Base-by-base conservation (phyloP, 2,329 filamentous ascomycete genomes). In the Nemania abortiva region DNA sequence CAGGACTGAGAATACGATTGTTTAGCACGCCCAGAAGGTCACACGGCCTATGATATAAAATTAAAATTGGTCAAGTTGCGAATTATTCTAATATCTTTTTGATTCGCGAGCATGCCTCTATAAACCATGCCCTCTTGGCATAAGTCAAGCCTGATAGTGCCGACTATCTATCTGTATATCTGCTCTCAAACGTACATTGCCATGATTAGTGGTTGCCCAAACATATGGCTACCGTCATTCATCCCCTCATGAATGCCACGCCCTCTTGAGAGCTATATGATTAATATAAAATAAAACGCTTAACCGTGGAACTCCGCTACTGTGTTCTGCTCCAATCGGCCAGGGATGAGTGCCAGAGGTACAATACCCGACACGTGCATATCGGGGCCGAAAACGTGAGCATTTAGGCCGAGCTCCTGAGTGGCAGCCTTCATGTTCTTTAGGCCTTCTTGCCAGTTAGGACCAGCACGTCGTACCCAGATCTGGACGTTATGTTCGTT, bases 381-480 rank as follows among this genome's bases (percentile, higher is more conserved):
- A 85, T 97, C 90, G 54, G 88, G 88, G 63, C 88, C 88, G 72
- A 89, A 90, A 78, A 89, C 87, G 83, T 89, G 88, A 79, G 87
- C 86, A 74, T 87, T 82, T 74, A 99, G 89, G 76, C 93, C 93
- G 69, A 99, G 90, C 87, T 99, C 96, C 82, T 95, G 90, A 70
- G 94, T 96, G 70, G 97, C 95, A 58, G 90, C 89, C 90, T 98
- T 98, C 90, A 99, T 98, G 90, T 98, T 99, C 91, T 97, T 98
- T 74, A 99, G 91, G 85, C 96, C 96, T 86, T 99, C 96, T 85
- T 99, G 96, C 90, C 97, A 99, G 89, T 99, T 99, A 83, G 96
- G 96, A 70, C 96, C 94, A 62, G 96, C 89, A 84, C 89, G 88
- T 79, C 89, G 87, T 73, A 98, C 95, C 96, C 95, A 98, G 87